Percentiles rank a stretch among this genome's conserved stretches.
Conservation (phyloP, 2,329 filamentous ascomycete species). For the Phialophora tarda region DNA sequence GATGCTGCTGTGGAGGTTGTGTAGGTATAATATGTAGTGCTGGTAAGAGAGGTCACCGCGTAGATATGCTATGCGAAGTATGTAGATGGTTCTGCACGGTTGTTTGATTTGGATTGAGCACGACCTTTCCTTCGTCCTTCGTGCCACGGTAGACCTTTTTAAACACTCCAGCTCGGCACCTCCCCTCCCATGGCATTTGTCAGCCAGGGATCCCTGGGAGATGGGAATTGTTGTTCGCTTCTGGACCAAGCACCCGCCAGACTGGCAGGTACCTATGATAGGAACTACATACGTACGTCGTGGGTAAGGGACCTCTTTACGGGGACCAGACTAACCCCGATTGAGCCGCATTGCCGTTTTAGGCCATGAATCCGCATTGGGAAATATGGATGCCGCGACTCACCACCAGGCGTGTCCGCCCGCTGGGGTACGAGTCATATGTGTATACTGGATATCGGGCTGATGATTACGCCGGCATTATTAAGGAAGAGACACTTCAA, state of each 20-base stretch:
- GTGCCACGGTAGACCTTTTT: neutral
- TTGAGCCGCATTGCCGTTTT: slow-evolving; percentile 6
- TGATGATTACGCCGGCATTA: neutral
- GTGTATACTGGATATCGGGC: neutral
- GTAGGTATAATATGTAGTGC: too few relatives aligned
- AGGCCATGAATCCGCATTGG: slow-evolving; percentile 11
- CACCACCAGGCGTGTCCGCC: too few relatives aligned
- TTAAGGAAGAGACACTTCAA: too few relatives aligned
- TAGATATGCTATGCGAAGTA: too few relatives aligned
- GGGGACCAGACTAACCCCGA: neutral
- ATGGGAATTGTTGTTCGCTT: neutral
- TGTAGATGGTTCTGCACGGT: neutral
- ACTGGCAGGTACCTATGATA: neutral
- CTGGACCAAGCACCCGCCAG: too few relatives aligned
- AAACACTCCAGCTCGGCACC: neutral
- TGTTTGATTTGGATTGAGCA: neutral
- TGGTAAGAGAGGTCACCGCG: too few relatives aligned
- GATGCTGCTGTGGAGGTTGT: too few relatives aligned
- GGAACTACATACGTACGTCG: neutral
- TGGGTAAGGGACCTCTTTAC: neutral
- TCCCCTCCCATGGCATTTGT: neutral
- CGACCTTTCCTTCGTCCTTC: neutral
- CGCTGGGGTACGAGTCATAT: too few relatives aligned
- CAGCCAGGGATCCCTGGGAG: neutral
- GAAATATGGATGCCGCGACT: neutral